A percentile compares a stretch with the other conserved stretches of the same genome.
Evolutionary conservation across 495 filamentous ascomycete genomes (phyloP).

Genomic region (Daldinia loculata): DNA sequence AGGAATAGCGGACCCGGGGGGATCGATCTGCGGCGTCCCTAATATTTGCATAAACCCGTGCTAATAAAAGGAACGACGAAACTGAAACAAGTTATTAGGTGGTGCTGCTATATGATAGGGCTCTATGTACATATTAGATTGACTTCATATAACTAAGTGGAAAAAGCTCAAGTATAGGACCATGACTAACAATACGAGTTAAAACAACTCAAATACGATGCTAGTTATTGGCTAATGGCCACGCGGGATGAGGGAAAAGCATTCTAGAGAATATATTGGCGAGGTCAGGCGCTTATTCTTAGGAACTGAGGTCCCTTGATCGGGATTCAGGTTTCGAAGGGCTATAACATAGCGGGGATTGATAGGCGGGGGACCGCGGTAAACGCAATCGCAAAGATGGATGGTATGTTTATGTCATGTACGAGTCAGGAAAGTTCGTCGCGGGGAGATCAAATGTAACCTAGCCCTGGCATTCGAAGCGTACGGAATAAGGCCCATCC

Average conservation of each 20-base stretch:
- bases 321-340: conserved; percentile 14
- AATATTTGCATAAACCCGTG: conserved; percentile 14
- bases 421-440: conserved; percentile 5
- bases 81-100: conserved; percentile 23
- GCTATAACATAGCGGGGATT: conserved; percentile 14
- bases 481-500: background rate
- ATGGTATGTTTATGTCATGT: conserved; percentile 11
- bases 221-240: conserved; percentile 6
- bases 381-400: conserved; percentile 27
- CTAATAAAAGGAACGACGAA: conserved; percentile 5
- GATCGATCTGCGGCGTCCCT: conserved; percentile 20
- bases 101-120: conserved; percentile 17
- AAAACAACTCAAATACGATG: conserved; percentile 18
- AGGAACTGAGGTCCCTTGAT: conserved; percentile 14
- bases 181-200: background rate
- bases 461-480: conserved; percentile 18
- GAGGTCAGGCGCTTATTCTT: conserved; percentile 38
- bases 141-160: conserved; percentile 1
- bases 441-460: conserved; percentile 36
- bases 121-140: background rate
- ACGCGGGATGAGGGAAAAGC: background rate
- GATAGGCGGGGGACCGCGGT: conserved; percentile 35
- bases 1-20: conserved; percentile 21
- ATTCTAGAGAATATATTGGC: conserved; percentile 10
- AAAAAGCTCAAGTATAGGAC: background rate